phyloP scores from a whole-genome alignment of 768 basidiomycete species.

The Naganishia friedmannii region DNA sequence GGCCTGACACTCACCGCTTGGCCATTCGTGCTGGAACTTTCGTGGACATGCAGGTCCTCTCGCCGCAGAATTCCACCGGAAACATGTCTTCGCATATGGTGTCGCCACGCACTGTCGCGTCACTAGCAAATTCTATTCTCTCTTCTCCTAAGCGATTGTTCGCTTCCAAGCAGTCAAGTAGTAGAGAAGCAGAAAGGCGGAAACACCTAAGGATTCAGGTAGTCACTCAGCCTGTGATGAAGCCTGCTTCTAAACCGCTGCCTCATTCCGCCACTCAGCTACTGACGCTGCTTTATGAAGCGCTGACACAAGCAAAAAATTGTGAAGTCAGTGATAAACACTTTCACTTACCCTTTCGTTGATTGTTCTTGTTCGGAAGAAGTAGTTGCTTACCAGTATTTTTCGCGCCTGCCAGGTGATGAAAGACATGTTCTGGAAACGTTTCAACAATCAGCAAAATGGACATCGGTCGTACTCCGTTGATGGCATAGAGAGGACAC shows the following conservation, averaged over 20 bases:
- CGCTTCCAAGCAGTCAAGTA: background rate
- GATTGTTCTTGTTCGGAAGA: too few relatives aligned
- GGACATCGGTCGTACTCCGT: conserved; percentile 1
- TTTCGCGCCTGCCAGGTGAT: conserved; percentile 4
- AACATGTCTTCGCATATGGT: background rate
- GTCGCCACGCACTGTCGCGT: background rate
- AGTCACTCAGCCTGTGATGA: conserved; percentile 23
- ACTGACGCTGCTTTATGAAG: conserved; percentile 27
- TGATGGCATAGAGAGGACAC: conserved; percentile 24
- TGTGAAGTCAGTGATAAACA: conserved; percentile 22
- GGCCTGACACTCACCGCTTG: background rate
- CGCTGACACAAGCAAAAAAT: conserved; percentile 24
- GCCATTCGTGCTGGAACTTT: background rate
- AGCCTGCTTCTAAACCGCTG: background rate
- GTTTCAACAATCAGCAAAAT: background rate
- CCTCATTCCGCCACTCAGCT: conserved; percentile 13
- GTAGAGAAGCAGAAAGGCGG: conserved; percentile 10
- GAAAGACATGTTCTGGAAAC: conserved; percentile 20
- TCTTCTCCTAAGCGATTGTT: conserved; percentile 4
- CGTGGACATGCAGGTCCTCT: background rate
- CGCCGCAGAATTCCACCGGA: background rate
- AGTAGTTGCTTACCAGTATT: too few relatives aligned
- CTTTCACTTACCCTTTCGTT: too few relatives aligned
- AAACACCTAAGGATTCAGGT: conserved; percentile 27
- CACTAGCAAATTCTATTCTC: background rate